These are phyloP conservation scores for Sclerotinia nivalis DNA, from an alignment of 2,329 filamentous ascomycete genomes.

Conservation along the genomic window DNA sequence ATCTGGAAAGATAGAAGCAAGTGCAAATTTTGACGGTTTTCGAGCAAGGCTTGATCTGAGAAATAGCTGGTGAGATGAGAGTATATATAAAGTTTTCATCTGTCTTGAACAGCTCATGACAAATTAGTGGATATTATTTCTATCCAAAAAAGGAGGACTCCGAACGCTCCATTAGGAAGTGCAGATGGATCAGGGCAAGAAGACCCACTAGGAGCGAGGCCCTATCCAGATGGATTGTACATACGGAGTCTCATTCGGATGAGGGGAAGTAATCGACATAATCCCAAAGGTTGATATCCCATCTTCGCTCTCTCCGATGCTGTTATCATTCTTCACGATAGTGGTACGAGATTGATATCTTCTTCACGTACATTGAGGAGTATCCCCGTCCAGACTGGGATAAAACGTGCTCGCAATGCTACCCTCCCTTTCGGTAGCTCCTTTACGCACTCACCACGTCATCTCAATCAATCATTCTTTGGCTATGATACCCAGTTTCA, in stretches of 20 bases:
- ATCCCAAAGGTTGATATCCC: not conserved
- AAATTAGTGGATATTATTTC: not conserved
- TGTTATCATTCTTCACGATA: conserved; percentile 1
- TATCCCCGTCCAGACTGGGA: not conserved
- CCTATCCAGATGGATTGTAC: not conserved
- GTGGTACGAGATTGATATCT: not conserved
- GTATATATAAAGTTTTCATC: conserved; percentile 3
- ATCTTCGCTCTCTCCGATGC: conserved; percentile 1
- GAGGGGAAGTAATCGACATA: not conserved
- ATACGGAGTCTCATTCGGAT: not conserved
- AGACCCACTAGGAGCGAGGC: not conserved
- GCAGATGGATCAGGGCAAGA: not conserved
- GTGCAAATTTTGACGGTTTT: not conserved
- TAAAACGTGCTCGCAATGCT: not conserved
- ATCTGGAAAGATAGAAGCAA: not conserved
- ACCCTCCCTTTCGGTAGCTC: not conserved
- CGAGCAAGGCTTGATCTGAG: not conserved
- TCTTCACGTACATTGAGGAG: not conserved
- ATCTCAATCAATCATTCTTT: not conserved
- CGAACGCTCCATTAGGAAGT: conserved; percentile 10
- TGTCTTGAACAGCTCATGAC: not conserved
- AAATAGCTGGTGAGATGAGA: not conserved
- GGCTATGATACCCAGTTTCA: not conserved
- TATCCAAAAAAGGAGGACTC: not conserved
- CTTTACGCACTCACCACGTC: conserved; percentile 1